Evolutionary conservation across 2,329 filamentous ascomycete species (phyloP), one percentile per base, ranked within the genome.

Genomic region (Coniochaeta sp.): DNA sequence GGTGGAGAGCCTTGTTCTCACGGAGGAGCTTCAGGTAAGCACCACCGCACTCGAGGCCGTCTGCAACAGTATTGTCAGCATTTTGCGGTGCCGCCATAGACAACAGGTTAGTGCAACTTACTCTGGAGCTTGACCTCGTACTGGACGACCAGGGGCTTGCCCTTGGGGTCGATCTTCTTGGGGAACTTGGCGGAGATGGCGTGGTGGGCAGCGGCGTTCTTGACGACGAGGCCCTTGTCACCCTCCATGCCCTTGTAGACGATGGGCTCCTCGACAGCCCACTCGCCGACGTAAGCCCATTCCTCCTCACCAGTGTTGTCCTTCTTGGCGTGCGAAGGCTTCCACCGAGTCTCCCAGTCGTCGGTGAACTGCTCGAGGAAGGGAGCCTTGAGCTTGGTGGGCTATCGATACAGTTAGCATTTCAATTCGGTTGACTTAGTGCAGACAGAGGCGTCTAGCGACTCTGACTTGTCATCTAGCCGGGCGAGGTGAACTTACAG

Each of bases 61-160:
- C 92, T 96, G 64, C 11, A 62, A 50, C 8, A 14, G 9, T 7
- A 60, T 64, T n/a, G 36, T 55, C 36, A 36, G 62, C 8, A 33
- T 31, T 31, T 5, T 9, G 28, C 5, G 28, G 28, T 31, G 5
- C 28, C 24, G 9, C 16, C n/a, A 6, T 43, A 9, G 17, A 14
- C 5, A 19, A 12, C 14, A 34, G 17, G 11, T 19, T 16, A 26
- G 38, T 12, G 19, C 61, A 64, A 83, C 89, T 78, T 83, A 96
- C 91, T 91, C 81, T 99, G 95, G 66, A 97, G 90, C 86, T 99
- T 99, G 74, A 98, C 95, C 77, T 99, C 95, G 74, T 99, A 99
- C 79, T 99, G 95, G 59, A 99, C 91, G 68, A 99, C 95, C 58
- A 99, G 85, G 62, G 91, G 90, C 83, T 99, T 96, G 79, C 85